phyloP scores from a whole-genome alignment of 305 asterid genomes.

The Fraxinus xanthoxyloides region DNA sequence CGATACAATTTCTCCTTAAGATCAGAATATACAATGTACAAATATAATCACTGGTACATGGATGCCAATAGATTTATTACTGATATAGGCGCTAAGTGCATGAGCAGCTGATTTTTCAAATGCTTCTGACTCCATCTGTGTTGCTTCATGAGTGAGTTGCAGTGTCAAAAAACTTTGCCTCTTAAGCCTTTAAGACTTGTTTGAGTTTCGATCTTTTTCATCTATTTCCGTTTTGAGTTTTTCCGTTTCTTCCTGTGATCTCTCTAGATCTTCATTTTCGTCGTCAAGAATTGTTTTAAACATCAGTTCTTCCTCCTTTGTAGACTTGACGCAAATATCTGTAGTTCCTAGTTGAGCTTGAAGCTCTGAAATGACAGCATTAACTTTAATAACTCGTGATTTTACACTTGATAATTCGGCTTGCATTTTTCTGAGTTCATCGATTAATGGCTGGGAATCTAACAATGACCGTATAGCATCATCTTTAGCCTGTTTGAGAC shows the following conservation, averaged over 20 bases:
- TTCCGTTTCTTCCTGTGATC: conserved; percentile 44
- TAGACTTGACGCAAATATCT: conserved; percentile 32
- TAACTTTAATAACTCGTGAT: conserved; percentile 26
- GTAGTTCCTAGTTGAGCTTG: conserved; percentile 43
- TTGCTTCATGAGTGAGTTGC: conserved; percentile 51
- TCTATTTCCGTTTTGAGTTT: conserved; percentile 39
- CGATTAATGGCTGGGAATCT: conserved; percentile 60
- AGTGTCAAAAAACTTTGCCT: conserved; percentile 52
- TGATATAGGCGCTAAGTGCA: conserved; percentile 35
- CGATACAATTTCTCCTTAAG: not conserved
- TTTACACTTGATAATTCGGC: conserved; percentile 37
- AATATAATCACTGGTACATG: not conserved
- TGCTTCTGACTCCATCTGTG: conserved; percentile 46
- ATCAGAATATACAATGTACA: not conserved
- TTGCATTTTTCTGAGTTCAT: conserved; percentile 57
- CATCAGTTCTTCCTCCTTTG: conserved; percentile 45
- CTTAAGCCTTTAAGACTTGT: conserved; percentile 32
- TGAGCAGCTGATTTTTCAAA: conserved; percentile 42
- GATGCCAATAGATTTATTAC: not conserved
- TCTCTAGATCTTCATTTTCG: conserved; percentile 38
- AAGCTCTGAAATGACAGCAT: conserved; percentile 29
- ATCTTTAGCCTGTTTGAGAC: conserved; percentile 58
- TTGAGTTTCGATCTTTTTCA: conserved; percentile 35
- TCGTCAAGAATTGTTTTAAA: conserved; percentile 23
- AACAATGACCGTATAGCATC: conserved; percentile 48